phyloP scores from a whole-genome alignment of 169 alveolate species.

The Cryptosporidium ubiquitum region DNA sequence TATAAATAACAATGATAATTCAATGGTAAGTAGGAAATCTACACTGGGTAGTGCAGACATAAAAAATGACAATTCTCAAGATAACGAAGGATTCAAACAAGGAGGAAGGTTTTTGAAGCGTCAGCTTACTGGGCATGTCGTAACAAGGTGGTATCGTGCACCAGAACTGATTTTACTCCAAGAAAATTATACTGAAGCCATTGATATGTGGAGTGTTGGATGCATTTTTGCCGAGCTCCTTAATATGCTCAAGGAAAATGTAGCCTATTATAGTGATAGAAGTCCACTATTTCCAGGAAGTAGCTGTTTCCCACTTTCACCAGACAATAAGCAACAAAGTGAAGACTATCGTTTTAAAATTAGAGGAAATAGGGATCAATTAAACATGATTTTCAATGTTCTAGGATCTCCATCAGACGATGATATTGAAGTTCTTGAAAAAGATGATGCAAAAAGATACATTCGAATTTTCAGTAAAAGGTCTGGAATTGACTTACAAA shows the following conservation, averaged over 20 bases:
- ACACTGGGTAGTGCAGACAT: neutral
- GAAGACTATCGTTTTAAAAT: conserved; percentile 82
- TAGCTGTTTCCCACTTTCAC: conserved; percentile 95
- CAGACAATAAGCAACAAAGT: conserved; percentile 88
- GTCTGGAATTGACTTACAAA: conserved; percentile 81
- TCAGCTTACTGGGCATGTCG: conserved; percentile 98
- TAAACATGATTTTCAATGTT: conserved; percentile 94
- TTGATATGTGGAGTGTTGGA: conserved; percentile 98
- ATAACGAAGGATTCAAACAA: conserved; percentile 13
- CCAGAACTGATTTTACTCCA: conserved; percentile 98
- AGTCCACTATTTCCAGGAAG: conserved; percentile 97
- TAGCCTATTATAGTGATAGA: conserved; percentile 92
- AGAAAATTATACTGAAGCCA: conserved; percentile 96
- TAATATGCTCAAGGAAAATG: conserved; percentile 93
- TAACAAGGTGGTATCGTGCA: conserved; percentile 99
- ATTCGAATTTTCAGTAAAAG: conserved; percentile 85
- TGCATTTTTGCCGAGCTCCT: conserved; percentile 96
- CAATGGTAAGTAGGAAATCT: neutral
- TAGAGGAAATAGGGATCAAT: conserved; percentile 92
- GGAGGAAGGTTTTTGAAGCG: conserved; percentile 81
- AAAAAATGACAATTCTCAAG: neutral
- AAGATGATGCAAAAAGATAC: conserved; percentile 88
- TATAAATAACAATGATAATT: neutral
- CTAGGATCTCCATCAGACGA: conserved; percentile 97
- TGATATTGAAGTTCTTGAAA: conserved; percentile 88